Evolutionary conservation across 306 rosid species (phyloP).

Genomic region (Phaseolus lunatus): DNA sequence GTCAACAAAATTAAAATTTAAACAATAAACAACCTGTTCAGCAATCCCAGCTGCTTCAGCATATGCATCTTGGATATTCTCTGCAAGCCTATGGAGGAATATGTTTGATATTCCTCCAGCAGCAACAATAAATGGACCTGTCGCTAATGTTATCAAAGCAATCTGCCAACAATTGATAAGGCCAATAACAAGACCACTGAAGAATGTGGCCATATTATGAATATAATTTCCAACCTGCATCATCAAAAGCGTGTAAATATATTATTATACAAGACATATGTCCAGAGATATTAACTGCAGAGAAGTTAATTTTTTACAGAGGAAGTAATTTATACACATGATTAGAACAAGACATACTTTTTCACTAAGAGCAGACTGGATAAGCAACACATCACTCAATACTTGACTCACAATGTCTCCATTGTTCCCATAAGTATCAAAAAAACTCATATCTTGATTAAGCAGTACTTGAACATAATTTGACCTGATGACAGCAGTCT

Average conservation of each 20-base stretch:
- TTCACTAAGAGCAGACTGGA: constrained; percentile 99
- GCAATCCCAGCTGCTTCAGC: constrained; percentile 99
- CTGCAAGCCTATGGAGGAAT: constrained; percentile 99
- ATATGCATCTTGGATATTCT: constrained; percentile 99
- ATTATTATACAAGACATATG: not conserved
- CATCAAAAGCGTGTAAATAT: constrained; percentile 45
- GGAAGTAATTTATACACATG: not conserved
- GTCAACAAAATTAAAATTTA: constrained; percentile 26
- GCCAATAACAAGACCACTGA: constrained; percentile 95
- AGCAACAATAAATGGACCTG: constrained; percentile 98
- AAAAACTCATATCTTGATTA: constrained; percentile 99
- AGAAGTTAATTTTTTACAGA: constrained; percentile 29
- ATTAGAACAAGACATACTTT: constrained; percentile 61
- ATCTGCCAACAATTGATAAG: constrained; percentile 98
- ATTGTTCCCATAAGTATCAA: constrained; percentile 97
- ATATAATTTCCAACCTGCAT: constrained; percentile 95
- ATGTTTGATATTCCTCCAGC: constrained; percentile 99
- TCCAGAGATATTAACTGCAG: constrained; percentile 18
- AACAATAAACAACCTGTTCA: constrained; percentile 77
- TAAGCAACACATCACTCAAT: constrained; percentile 95
- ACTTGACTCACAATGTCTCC: constrained; percentile 99
- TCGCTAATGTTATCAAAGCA: constrained; percentile 90
- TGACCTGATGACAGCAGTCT: constrained; percentile 98
- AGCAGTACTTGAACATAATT: constrained; percentile 90
- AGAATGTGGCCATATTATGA: constrained; percentile 99